Conservation (phyloP, 208 protist genomes). For the Crithidia bombi region DNA sequence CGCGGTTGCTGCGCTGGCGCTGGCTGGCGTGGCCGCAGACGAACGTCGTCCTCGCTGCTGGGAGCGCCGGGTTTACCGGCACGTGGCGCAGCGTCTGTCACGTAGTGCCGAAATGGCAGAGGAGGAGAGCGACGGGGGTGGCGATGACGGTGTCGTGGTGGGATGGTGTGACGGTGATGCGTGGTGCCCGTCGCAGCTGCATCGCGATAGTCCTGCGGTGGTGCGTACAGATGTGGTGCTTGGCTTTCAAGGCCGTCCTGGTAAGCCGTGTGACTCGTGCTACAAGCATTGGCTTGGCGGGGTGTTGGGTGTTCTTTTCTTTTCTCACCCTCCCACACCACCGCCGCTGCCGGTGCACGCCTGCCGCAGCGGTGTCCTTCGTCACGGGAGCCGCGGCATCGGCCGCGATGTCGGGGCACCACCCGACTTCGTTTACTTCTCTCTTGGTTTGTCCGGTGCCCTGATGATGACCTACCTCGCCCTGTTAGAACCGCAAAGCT, state of each 20-base stretch:
- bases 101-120: neutral
- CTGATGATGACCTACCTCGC: neutral
- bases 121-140: neutral
- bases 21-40: neutral
- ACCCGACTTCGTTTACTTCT: neutral
- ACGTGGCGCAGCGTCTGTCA: neutral
- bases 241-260: constrained; percentile 5
- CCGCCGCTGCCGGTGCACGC: constrained; percentile 4
- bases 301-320: neutral
- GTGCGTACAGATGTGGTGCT: neutral
- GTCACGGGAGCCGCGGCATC: neutral
- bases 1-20: neutral
- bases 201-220: neutral
- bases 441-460: neutral
- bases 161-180: neutral
- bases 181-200: neutral
- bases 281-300: constrained; percentile 8
- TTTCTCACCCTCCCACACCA: neutral
- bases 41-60: neutral
- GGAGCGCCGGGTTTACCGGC: neutral
- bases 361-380: neutral
- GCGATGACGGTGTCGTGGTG: neutral
- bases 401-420: neutral
- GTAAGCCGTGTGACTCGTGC: constrained; percentile 5
- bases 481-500: neutral